Base-by-base conservation (phyloP, 2,329 filamentous ascomycete genomes). In the Ascochyta rabiei region DNA sequence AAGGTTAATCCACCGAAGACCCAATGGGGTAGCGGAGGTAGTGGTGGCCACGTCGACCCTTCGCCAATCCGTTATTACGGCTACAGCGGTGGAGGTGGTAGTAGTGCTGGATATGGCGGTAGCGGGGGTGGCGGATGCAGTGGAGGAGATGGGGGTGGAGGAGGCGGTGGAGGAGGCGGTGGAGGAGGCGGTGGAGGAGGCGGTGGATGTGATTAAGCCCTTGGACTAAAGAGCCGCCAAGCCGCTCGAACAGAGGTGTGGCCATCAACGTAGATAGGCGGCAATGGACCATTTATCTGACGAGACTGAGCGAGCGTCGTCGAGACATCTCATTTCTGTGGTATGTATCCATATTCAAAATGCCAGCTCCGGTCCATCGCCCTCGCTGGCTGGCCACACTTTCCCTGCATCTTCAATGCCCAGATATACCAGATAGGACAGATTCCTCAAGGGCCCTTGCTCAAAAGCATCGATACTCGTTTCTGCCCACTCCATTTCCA, bases 361-460 rank as follows among this genome's bases (percentile, higher is more conserved):
- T 19, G 52, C 52, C 12, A 55, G 9, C 24, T 55, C 52, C 5
- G 46, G 9, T 16, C 52, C 52, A 6, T 55, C 40, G 19, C 35
- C 44, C 7, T 37, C 23, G 16, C 45, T 49, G 7, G 21, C 46
- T 9, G 46, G 52, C 52, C 55, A 56, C 6, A 58, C 2, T 16
- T 48, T 54, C 2, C 41, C 42, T 26, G 49, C 52, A 3, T 53
- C 48, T 21, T 60, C 48, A 4, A 37, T 35, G 3, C 60, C 58
- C 5, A 63, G 35, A 26, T 63, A 63, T 4, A 63, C 56, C 16
- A 63, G 37, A 34, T 61, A 61, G 15, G 45, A 45, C 10, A 63
- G 40, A 5, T 39, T 18, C 2, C 28, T 48, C 18, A 61, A 44
- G 4, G 56, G 48, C 1, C 48, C 59, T 21, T 23, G 41, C 8